Base-by-base conservation (phyloP, 805 yeast species). In the Schizosaccharomyces octosporus region DNA sequence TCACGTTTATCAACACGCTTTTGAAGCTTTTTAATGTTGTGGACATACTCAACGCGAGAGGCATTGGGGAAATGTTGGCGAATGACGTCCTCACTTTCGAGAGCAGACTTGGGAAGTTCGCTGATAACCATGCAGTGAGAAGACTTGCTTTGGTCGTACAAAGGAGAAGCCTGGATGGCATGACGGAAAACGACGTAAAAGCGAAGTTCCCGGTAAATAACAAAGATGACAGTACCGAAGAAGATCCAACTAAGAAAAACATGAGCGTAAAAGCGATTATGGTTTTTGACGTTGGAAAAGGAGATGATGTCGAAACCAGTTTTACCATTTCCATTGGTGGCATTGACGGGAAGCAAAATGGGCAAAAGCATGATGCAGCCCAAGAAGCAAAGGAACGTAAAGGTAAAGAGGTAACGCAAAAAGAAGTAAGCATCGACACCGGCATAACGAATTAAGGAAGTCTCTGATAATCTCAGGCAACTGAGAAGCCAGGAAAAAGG, bases 381-480 rank as follows among this genome's bases (percentile, higher is more conserved):
- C 55, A 81, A 72, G 1, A 81, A 75, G 62, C 82, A 79, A 51
- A 81, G 69, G 5, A 74, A 63, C 13, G 79, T 73, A 64, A 87
- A 73, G 45, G 84, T 67, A 60, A 79, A 76, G 36, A 93, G 71
- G 69, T 85, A 93, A 65, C 98, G 77, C 64, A 88, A 72, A 70
- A 89, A 90, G 69, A 93, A 83, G 73, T 86, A 90, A 4, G 96
- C 97, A 69, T 90, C 97, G n/a, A 90, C 70, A 19, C 97, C 97
- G 24, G 93, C 84, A 67, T 90, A 94, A 65, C 83, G 82, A 63
- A 90, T 80, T 62, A 89, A 76, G 68, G 85, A 85, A 59, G 84
- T 74, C 62, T 85, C 88, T 0, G 87, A 80, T 68, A 85, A 82
- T 59, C 77, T 72, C 60, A 85, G 66, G 36, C 90, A 69, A 5